Percentiles rank a stretch among this genome's conserved stretches.
Evolutionary conservation across 176 grass and related monocot genomes (phyloP).

Genomic region (Aegilops speltoides): DNA sequence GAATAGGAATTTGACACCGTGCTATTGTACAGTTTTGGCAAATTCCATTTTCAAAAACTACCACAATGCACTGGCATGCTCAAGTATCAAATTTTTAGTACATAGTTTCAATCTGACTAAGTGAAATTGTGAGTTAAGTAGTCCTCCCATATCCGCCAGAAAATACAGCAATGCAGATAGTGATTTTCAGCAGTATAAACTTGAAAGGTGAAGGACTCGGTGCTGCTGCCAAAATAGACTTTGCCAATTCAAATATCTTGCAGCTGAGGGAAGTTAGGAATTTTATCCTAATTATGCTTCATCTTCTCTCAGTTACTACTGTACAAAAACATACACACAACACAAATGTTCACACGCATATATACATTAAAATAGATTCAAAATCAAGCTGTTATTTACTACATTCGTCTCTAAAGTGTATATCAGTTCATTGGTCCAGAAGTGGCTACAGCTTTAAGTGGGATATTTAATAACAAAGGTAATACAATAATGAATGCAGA

Average conservation of each 20-base stretch:
- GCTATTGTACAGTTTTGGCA: neutral
- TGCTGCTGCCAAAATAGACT: neutral
- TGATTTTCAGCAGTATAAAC: constrained; percentile 6
- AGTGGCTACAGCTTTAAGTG: neutral
- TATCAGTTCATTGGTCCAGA: neutral
- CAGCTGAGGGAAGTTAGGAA: neutral
- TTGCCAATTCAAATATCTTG: neutral
- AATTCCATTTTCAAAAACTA: neutral
- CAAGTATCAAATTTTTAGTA: neutral
- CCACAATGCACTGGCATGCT: neutral
- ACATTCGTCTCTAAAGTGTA: neutral
- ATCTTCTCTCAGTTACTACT: neutral
- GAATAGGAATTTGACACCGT: neutral
- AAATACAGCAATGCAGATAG: neutral
- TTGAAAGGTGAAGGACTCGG: neutral
- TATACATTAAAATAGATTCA: neutral
- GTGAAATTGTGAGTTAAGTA: constrained; percentile 6
- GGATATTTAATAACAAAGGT: neutral
- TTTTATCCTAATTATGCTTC: constrained; percentile 14
- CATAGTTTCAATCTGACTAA: neutral
- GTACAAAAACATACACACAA: neutral
- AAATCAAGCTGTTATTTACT: neutral
- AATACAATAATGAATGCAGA: neutral
- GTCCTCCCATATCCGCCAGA: neutral
- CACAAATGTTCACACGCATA: neutral